phyloP scores from a whole-genome alignment of 1,139 yeast genomes.

The Blastobotrys apis region DNA sequence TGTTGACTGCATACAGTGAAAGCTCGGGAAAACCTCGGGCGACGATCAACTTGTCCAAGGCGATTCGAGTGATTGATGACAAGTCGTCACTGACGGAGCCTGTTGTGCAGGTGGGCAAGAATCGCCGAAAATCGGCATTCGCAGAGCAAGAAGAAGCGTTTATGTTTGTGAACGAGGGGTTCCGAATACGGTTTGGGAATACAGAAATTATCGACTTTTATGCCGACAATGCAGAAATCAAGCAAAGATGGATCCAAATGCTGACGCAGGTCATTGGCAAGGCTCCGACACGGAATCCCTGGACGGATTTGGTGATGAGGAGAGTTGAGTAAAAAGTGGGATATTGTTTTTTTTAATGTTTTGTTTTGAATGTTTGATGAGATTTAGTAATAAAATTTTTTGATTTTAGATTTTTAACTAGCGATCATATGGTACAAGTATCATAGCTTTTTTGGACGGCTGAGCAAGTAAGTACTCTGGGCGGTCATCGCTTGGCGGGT shows the following conservation, averaged over 20 bases:
- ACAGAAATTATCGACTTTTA: conserved; percentile 68
- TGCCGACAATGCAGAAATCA: conserved; percentile 53
- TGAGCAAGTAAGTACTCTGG: too few relatives aligned
- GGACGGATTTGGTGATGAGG: conserved; percentile 26
- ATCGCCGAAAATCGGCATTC: conserved; percentile 31
- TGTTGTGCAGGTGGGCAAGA: conserved; percentile 24
- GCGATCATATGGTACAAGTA: too few relatives aligned
- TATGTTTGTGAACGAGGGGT: conserved; percentile 33
- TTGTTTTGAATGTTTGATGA: not conserved
- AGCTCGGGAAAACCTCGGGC: conserved; percentile 61
- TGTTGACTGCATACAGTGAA: conserved; percentile 63
- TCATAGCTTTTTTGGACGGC: too few relatives aligned
- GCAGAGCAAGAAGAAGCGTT: conserved; percentile 31
- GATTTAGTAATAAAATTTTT: too few relatives aligned
- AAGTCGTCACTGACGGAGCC: conserved; percentile 27
- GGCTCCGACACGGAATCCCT: conserved; percentile 21
- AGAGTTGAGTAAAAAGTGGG: conserved; percentile 2
- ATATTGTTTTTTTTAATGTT: not conserved
- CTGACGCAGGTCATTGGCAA: conserved; percentile 25
- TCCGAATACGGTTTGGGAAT: conserved; percentile 59
- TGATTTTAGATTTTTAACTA: too few relatives aligned
- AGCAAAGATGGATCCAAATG: conserved; percentile 45
- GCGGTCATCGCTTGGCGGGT: too few relatives aligned
- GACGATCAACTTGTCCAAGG: conserved; percentile 62
- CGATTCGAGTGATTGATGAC: conserved; percentile 41